Conservation (phyloP, 352 stramenopile genomes). For the Pythium phragmitis region DNA sequence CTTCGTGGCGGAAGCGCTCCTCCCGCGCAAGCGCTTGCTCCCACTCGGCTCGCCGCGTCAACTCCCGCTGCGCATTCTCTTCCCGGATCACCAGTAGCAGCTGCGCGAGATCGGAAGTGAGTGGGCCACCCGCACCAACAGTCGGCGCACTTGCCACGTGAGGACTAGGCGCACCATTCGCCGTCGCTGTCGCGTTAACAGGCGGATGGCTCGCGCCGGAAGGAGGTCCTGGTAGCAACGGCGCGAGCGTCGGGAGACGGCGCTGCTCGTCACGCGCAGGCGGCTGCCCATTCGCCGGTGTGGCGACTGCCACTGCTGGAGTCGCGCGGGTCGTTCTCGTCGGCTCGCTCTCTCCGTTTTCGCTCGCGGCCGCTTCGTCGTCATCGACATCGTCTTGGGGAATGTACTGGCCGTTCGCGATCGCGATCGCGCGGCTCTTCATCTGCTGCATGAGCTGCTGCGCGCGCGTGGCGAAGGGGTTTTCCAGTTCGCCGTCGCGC, state of each 20-base stretch:
- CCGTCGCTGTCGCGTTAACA: no score
- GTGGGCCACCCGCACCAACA: no score
- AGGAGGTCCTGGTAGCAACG: neutral
- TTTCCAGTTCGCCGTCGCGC: neutral
- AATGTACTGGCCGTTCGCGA: neutral
- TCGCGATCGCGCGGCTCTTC: neutral
- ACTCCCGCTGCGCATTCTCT: constrained; percentile 17
- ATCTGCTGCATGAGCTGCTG: constrained; percentile 4
- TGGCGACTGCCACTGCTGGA: neutral
- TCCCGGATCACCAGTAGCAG: constrained; percentile 14
- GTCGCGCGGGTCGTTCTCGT: neutral
- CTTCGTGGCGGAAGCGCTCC: constrained; percentile 9
- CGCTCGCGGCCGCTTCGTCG: neutral
- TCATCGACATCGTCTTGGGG: neutral
- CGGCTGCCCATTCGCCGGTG: neutral
- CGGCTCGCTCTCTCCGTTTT: neutral
- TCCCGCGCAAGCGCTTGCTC: constrained; percentile 7
- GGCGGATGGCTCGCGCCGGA: no score
- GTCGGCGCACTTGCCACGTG: no score
- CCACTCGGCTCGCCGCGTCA: neutral
- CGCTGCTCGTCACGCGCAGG: neutral
- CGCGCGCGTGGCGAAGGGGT: constrained; percentile 3
- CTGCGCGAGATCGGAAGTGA: constrained; percentile 9
- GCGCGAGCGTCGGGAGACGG: neutral
- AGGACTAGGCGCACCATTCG: no score